phyloP scores from a whole-genome alignment of 2,329 filamentous ascomycete genomes.

The Bisporella sp. region DNA sequence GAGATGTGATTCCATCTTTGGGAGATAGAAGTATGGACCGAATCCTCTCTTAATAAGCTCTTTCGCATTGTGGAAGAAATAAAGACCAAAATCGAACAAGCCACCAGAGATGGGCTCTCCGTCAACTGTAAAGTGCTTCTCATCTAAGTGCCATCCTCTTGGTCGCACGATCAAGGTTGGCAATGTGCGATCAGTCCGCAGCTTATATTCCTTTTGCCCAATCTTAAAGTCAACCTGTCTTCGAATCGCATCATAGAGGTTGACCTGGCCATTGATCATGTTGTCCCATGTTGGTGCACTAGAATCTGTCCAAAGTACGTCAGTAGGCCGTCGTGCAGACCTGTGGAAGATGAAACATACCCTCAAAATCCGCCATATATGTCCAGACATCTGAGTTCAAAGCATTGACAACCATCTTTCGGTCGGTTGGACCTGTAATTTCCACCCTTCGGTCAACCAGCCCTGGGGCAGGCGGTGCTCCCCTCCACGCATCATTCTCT shows the following conservation, averaged over 20 bases:
- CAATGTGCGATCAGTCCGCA: conserved; percentile 78
- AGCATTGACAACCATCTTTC: conserved; percentile 99
- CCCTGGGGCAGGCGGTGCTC: conserved; percentile 83
- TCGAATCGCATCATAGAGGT: conserved; percentile 93
- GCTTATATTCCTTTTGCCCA: conserved; percentile 93
- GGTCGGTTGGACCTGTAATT: conserved; percentile 93
- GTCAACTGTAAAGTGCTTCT: conserved; percentile 96
- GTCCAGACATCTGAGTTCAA: conserved; percentile 95
- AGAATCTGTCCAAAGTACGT: conserved; percentile 55
- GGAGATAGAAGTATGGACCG: conserved; percentile 96
- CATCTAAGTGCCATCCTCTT: conserved; percentile 94
- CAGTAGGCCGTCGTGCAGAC: not conserved
- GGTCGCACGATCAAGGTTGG: conserved; percentile 92
- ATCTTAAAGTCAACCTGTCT: conserved; percentile 95
- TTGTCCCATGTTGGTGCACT: conserved; percentile 97
- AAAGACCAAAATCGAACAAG: conserved; percentile 95
- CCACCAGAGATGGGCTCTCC: conserved; percentile 89
- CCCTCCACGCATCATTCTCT: conserved; percentile 90
- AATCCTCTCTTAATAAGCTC: conserved; percentile 78
- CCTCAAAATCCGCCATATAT: conserved; percentile 99
- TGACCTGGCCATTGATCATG: conserved; percentile 98
- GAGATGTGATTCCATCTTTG: conserved; percentile 96
- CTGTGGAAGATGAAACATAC: conserved; percentile 38
- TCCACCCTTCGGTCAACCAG: conserved; percentile 90
- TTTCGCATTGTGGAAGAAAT: conserved; percentile 97